Conservation (phyloP, 768 basidiomycete species). For the Lactarius tabidus region DNA sequence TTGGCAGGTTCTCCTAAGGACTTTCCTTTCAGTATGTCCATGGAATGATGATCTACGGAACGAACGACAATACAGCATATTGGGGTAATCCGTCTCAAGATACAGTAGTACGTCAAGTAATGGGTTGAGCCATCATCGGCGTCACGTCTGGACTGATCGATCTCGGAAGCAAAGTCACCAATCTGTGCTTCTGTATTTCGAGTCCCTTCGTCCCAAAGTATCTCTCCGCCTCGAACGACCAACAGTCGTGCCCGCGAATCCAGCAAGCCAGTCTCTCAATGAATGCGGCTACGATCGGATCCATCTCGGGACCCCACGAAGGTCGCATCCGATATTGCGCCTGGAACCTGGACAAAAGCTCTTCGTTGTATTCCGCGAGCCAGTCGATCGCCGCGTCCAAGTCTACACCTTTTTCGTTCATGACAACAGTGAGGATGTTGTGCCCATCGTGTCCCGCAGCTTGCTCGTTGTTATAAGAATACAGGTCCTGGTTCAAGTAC, state of each 20-base stretch:
- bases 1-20: too few species aligned
- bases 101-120: not conserved
- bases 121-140: conserved; percentile 14
- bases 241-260: conserved; percentile 34
- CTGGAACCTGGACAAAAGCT: conserved; percentile 34
- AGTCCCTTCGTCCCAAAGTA: conserved; percentile 33
- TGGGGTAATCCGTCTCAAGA: too few species aligned
- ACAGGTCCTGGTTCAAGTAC: conserved; percentile 33
- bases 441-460: conserved; percentile 39
- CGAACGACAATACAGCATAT: not conserved
- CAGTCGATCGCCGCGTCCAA: conserved; percentile 39
- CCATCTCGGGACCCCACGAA: conserved; percentile 35
- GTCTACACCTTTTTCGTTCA: conserved; percentile 34
- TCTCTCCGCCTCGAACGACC: conserved; percentile 37
- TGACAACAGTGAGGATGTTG: conserved; percentile 42
- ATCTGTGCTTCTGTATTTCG: conserved; percentile 24
- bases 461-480: conserved; percentile 40
- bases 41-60: not conserved
- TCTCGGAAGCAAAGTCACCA: conserved; percentile 7
- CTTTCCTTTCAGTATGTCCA: not conserved
- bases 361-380: conserved; percentile 28
- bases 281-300: conserved; percentile 33
- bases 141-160: not conserved
- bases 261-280: conserved; percentile 39
- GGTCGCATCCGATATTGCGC: conserved; percentile 32